Conservation (phyloP, 2,329 filamentous ascomycete genomes). For the Epichloe gansuensis region DNA sequence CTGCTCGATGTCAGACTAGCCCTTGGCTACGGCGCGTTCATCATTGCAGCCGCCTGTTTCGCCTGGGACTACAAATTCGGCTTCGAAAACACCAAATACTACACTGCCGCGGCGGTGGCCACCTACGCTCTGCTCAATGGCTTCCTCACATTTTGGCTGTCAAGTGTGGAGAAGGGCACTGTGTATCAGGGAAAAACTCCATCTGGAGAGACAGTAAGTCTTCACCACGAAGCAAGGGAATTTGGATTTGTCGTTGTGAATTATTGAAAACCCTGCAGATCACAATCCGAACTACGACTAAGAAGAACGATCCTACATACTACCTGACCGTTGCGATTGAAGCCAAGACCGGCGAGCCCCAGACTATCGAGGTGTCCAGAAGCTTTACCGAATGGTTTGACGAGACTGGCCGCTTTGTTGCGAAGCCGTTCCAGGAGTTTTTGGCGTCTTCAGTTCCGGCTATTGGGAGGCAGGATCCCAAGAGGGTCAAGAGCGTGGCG, state of each 20-base stretch:
- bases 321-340: conserved; percentile 52
- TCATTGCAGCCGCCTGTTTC: conserved; percentile 72
- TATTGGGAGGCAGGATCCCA: conserved; percentile 54
- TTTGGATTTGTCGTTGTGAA: not conserved
- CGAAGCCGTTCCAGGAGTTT: conserved; percentile 65
- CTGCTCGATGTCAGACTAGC: conserved; percentile 71
- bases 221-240: not conserved
- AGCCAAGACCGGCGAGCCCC: conserved; percentile 22
- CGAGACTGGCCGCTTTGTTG: conserved; percentile 55
- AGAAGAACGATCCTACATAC: conserved; percentile 76
- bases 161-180: conserved; percentile 64
- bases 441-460: conserved; percentile 54
- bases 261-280: conserved; percentile 38
- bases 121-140: conserved; percentile 71
- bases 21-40: conserved; percentile 72
- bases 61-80: conserved; percentile 83
- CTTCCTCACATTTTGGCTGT: conserved; percentile 71
- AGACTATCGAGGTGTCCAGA: conserved; percentile 42
- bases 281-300: conserved; percentile 55
- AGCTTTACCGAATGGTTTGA: conserved; percentile 72
- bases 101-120: conserved; percentile 66
- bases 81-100: conserved; percentile 74
- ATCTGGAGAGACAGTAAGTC: conserved; percentile 50
- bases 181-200: conserved; percentile 64
- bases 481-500: conserved; percentile 30